Evolutionary conservation across 2,329 filamentous ascomycete species (phyloP), one percentile per base, ranked within the genome.

Genomic region (Fusarium staphyleae): DNA sequence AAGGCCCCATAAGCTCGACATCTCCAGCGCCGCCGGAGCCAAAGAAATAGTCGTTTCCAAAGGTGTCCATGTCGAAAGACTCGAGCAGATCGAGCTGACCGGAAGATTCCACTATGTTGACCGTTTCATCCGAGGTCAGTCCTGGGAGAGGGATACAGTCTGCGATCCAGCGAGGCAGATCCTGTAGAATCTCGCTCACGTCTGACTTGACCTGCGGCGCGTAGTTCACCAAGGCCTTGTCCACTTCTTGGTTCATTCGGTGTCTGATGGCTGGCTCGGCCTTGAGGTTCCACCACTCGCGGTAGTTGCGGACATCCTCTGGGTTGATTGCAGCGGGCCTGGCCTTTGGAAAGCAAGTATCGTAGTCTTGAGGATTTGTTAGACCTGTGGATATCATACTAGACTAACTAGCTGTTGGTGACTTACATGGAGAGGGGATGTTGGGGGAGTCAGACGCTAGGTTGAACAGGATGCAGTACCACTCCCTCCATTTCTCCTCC

Each of bases 391-490:
- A n/a, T n/a, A n/a, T n/a, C n/a, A n/a, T n/a, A n/a, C n/a, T n/a
- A n/a, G n/a, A n/a, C n/a, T n/a, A n/a, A n/a, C n/a, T n/a, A 16
- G 5, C 4, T 28, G 35, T n/a, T 28, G 19, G 13, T 37, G 24
- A 58, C 63, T 59, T 61, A 66, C 63, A 66, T n/a, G 63, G 63
- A 4, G 63, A 66, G 5, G 63, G 63, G 14, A 65, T 55, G 11
- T 61, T 54, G 4, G 52, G 33, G 3, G 61, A 64, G 13, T 57
- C 56, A 11, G 54, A 19, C 4, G 28, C 41, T 13, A 65, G 11
- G 16, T 63, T 28, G 33, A 66, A 65, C 16, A 65, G 30, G 18
- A 57, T 56, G 14, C 58, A 32, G 11, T 66, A 66, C 58, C 48
- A 59, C 18, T 56, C 55, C 39, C 18, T 63, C 63, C 63, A 66